Evolutionary conservation across 331 rosid species (phyloP).

Genomic region (Quercus tomentella): DNA sequence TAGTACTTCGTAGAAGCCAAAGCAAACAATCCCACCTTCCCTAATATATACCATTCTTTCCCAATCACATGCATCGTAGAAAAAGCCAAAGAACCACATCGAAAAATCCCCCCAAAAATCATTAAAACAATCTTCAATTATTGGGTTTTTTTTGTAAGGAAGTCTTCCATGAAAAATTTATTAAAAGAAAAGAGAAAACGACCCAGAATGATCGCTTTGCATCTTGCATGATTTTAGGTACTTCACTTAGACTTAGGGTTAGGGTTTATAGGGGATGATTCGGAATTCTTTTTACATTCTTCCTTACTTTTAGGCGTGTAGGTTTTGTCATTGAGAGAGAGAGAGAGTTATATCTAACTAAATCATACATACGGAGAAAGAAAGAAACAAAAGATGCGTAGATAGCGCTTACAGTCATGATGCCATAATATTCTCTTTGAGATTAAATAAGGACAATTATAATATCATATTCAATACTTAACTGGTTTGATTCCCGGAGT

Average conservation of each 20-base stretch:
- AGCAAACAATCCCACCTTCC: conserved; percentile 31
- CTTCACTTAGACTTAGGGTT: conserved; percentile 27
- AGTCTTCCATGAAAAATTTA: conserved; percentile 32
- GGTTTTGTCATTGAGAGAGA: conserved; percentile 17
- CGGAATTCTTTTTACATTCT: conserved; percentile 15
- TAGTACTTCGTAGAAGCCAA: conserved; percentile 38
- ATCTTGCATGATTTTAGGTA: conserved; percentile 31
- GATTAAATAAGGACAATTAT: conserved; percentile 25
- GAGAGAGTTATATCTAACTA: background rate
- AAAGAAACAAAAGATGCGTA: conserved; percentile 45
- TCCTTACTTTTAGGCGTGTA: background rate
- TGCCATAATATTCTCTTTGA: conserved; percentile 47
- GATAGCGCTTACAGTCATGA: conserved; percentile 39
- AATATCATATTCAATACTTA: conserved; percentile 26
- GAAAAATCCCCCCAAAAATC: conserved; percentile 25
- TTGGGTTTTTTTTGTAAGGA: conserved; percentile 16
- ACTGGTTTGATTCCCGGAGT: conserved; percentile 69
- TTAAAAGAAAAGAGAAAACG: conserved; percentile 18
- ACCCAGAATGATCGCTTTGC: conserved; percentile 30
- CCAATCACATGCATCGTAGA: conserved; percentile 44
- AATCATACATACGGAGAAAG: conserved; percentile 21
- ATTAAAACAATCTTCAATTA: conserved; percentile 32
- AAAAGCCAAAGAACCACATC: conserved; percentile 22
- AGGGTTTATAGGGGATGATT: conserved; percentile 30
- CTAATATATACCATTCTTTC: conserved; percentile 19